Evolutionary conservation across 768 basidiomycete genomes (phyloP).

Genomic region (Tephrocybe rancida): DNA sequence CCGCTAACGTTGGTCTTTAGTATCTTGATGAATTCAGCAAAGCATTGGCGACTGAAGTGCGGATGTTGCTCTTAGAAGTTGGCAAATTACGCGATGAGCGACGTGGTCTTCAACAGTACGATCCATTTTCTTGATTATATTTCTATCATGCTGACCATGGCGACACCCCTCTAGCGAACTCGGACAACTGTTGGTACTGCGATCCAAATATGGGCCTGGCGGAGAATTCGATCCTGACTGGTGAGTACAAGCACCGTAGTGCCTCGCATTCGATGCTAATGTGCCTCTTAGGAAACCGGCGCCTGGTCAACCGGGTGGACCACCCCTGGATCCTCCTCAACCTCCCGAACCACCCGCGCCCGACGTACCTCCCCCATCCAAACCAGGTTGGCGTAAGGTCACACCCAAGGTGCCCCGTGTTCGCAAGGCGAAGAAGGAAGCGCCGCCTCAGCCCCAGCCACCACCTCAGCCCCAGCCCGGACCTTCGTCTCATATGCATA

Average conservation of each 20-base stretch:
- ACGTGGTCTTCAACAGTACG: conserved; percentile 78
- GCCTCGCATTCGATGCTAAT: neutral
- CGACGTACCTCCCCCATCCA: conserved; percentile 41
- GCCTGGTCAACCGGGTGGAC: conserved; percentile 42
- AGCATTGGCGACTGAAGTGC: conserved; percentile 80
- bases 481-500: conserved; percentile 11
- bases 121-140: conserved; percentile 16
- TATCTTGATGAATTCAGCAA: conserved; percentile 90
- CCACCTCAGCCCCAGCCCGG: conserved; percentile 17
- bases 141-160: neutral
- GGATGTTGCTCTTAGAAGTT: conserved; percentile 82
- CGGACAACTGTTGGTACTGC: conserved; percentile 68
- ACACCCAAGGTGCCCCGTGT: conserved; percentile 33
- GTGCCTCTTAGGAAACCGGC: conserved; percentile 42
- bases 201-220: conserved; percentile 80
- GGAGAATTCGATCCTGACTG: conserved; percentile 88
- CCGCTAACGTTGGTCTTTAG: conserved; percentile 32
- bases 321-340: conserved; percentile 37
- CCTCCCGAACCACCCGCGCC: conserved; percentile 34
- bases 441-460: conserved; percentile 30
- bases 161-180: conserved; percentile 65
- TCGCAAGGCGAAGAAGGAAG: conserved; percentile 49
- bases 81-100: conserved; percentile 82
- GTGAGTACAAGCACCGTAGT: conserved; percentile 33
- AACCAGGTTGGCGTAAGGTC: conserved; percentile 68